phyloP scores from a whole-genome alignment of 2,329 filamentous ascomycete species.

The Trichoderma sp. region DNA sequence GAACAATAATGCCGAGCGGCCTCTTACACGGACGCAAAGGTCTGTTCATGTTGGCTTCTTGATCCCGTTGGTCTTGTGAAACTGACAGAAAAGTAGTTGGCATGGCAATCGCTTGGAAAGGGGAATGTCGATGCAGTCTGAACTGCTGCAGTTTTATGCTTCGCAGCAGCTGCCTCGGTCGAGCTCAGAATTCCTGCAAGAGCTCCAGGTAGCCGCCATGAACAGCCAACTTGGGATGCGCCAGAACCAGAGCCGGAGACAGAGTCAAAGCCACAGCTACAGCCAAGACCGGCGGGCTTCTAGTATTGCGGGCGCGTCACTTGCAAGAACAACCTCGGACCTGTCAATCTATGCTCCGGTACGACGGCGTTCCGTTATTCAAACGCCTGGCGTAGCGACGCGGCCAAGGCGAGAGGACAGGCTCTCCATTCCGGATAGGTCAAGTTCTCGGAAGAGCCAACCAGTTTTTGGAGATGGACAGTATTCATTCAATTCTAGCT shows the following conservation, averaged over 20 bases:
- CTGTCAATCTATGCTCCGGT: conserved; percentile 46
- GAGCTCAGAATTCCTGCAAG: conserved; percentile 16
- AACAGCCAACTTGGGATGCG: conserved; percentile 7
- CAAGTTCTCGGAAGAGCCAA: conserved; percentile 39
- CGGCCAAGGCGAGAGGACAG: conserved; percentile 30
- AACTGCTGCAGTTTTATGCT: conserved; percentile 5
- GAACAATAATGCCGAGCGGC: not conserved
- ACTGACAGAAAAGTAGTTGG: conserved; percentile 8
- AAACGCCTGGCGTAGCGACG: conserved; percentile 50
- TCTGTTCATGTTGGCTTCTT: conserved; percentile 4
- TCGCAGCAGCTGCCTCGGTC: conserved; percentile 7
- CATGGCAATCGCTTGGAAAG: conserved; percentile 16
- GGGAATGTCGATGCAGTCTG: conserved; percentile 6
- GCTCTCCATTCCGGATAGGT: conserved; percentile 26
- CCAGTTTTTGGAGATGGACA: conserved; percentile 25
- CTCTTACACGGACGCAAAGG: conserved; percentile 20
- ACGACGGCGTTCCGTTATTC: conserved; percentile 46
- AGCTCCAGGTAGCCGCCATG: conserved; percentile 5
- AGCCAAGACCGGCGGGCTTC: not conserved
- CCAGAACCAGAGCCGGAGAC: not conserved
- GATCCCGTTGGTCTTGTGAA: not conserved
- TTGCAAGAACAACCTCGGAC: conserved; percentile 39
- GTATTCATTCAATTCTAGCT: not conserved
- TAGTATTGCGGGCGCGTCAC: conserved; percentile 19
- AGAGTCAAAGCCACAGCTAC: not conserved